phyloP scores from a whole-genome alignment of 2,329 filamentous ascomycete genomes.

The Fusarium buxicola region DNA sequence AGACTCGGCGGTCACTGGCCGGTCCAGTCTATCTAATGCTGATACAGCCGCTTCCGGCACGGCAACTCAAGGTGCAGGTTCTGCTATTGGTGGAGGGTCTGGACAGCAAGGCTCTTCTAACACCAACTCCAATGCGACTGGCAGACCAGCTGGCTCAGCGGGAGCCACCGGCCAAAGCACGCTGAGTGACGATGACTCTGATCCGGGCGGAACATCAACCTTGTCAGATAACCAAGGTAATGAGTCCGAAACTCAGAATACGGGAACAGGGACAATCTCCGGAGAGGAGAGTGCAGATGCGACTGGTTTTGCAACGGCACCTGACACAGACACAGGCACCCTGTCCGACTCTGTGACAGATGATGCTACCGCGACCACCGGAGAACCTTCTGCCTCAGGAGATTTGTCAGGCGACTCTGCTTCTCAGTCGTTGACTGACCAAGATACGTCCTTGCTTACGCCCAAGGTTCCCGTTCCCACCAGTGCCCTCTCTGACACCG shows the following conservation, averaged over 20 bases:
- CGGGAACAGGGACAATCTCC: neutral
- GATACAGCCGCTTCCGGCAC: neutral
- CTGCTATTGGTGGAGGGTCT: neutral
- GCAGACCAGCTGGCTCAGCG: neutral
- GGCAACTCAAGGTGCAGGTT: too few relatives aligned
- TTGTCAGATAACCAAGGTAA: neutral
- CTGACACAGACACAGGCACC: neutral
- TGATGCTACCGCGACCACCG: conserved; percentile 1
- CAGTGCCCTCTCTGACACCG: neutral
- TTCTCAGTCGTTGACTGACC: neutral
- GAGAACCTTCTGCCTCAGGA: neutral
- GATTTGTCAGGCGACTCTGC: neutral
- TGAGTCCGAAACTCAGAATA: neutral
- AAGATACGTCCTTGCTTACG: fast-evolving
- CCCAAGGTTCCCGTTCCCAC: conserved; percentile 2
- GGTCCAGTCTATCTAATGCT: too few relatives aligned
- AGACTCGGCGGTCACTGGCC: too few relatives aligned
- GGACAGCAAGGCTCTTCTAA: neutral
- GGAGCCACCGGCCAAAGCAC: neutral
- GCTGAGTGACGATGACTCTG: fast-evolving
- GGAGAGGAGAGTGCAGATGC: neutral
- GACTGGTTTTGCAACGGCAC: neutral
- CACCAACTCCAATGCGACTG: neutral
- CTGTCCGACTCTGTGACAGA: neutral
- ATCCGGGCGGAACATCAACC: neutral